Evolutionary conservation across 805 yeast species (phyloP), one percentile per base, ranked within the genome.

Genomic region (Wickerhamomyces canadensis): DNA sequence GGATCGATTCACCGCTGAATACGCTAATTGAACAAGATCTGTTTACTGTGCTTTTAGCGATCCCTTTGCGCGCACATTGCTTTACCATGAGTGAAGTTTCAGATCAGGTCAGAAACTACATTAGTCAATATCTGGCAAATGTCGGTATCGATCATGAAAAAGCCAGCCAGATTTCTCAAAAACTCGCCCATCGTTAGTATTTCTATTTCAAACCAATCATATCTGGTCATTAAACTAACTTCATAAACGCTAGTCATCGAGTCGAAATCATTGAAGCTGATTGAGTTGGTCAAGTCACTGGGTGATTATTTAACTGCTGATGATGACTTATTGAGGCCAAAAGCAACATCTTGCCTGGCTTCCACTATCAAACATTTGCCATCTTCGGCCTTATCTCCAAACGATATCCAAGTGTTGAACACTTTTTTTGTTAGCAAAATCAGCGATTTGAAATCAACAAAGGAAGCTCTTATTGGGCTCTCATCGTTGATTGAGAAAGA

Each of bases 281-380:
- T 82, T 13, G 73, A 72, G 33, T 62, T 84, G 30, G 74, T 84
- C 8, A 67, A 74, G 32, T 55, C 65, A 2, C 61, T 84, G 21
- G 87, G 85, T n/a, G 76, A 74, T 19, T 65, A 70, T 34, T 61
- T 84, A 21, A 78, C 84, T 1, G 73, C 82, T 3, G 80, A 76
- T 7, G 78, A 76, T 41, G 74, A 70, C 19, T 44, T 56, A 2
- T 61, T 70, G 14, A 64, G 94, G 42, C 55, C 69, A 6, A 72
- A 69, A 37, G 75, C 79, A 0, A 57, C 74, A 4, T 42, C 48
- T 17, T 73, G 76, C 36, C 50, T 76, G 7, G 51, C 76, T 1
- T 55, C 58, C 3, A 60, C 67, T 1, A 43, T 76, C 19, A 40
- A 45, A 3, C 45, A 52, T 12, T 41, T 71, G 4, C 41, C 60